phyloP scores from a whole-genome alignment of 495 filamentous ascomycete species.

The Amorphotheca resinae region DNA sequence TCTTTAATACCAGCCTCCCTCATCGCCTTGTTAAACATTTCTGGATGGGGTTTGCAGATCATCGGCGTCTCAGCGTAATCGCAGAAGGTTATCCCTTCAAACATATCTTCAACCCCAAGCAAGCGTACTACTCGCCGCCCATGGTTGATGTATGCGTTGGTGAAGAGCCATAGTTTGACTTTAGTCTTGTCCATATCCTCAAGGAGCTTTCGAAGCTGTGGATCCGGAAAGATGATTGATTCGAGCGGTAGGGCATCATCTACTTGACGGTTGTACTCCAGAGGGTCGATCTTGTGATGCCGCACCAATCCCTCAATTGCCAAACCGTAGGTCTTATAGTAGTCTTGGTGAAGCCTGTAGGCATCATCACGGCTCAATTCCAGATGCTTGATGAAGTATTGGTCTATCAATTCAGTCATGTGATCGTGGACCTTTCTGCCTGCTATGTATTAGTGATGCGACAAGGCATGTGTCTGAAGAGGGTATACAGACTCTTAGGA shows the following conservation, averaged over 20 bases:
- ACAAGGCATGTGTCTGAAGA: slow-evolving; percentile 8
- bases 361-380: slow-evolving; percentile 62
- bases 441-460: slow-evolving; percentile 18
- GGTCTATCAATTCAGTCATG: slow-evolving; percentile 65
- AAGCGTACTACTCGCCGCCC: slow-evolving; percentile 69
- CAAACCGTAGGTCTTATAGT: slow-evolving; percentile 91
- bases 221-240: slow-evolving; percentile 62
- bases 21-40: slow-evolving; percentile 79
- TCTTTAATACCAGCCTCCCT: slow-evolving; percentile 46
- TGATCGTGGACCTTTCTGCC: slow-evolving; percentile 58
- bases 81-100: slow-evolving; percentile 88
- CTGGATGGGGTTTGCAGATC: slow-evolving; percentile 71
- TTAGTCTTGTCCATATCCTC: slow-evolving; percentile 65
- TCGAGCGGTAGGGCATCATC: slow-evolving; percentile 93
- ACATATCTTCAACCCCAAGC: slow-evolving; percentile 71
- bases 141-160: slow-evolving; percentile 90
- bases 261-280: slow-evolving; percentile 88
- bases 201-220: slow-evolving; percentile 61
- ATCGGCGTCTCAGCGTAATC: slow-evolving; percentile 60
- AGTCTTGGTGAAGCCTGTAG: slow-evolving; percentile 67
- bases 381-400: slow-evolving; percentile 72
- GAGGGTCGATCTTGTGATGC: slow-evolving; percentile 88
- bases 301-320: slow-evolving; percentile 92
- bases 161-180: slow-evolving; percentile 85
- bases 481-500: slow-evolving; percentile 41